Percentiles rank a stretch among this genome's conserved stretches.
Conservation (phyloP, 2,329 filamentous ascomycete species). For the Pestalotiopsis sp. region DNA sequence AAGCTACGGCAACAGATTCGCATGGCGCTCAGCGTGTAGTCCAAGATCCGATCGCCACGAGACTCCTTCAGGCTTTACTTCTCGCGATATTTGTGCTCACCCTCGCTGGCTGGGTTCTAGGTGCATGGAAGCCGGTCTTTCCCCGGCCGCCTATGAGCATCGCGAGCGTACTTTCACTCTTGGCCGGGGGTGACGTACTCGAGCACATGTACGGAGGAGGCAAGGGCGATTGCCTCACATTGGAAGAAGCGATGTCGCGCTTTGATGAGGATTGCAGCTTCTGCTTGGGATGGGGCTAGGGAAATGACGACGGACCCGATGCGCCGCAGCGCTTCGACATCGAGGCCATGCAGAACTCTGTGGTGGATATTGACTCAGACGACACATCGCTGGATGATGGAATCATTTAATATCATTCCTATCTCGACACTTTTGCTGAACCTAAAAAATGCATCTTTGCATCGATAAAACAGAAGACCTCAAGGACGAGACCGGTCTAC, state of each 20-base stretch:
- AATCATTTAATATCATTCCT: not conserved
- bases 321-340: not conserved
- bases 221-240: not conserved
- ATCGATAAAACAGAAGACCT: too few species aligned
- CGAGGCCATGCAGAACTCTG: not conserved
- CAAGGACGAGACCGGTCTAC: too few species aligned
- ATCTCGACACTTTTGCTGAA: too few species aligned
- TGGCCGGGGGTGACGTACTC: conserved; percentile 17
- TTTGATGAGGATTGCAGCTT: not conserved
- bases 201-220: conserved; percentile 5
- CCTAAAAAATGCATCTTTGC: too few species aligned
- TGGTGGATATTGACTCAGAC: not conserved
- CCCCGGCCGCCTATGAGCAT: conserved; percentile 16
- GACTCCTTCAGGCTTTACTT: not conserved
- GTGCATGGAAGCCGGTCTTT: conserved; percentile 13
- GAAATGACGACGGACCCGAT: not conserved
- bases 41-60: not conserved
- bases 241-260: not conserved
- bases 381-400: not conserved
- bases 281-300: not conserved
- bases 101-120: conserved; percentile 11
- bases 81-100: conserved; percentile 8
- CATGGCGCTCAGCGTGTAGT: not conserved
- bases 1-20: not conserved
- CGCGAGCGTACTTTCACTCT: conserved; percentile 15